Evolutionary conservation across 164 flowering plant genomes (phyloP).

Genomic region (Tetracentron sinense): DNA sequence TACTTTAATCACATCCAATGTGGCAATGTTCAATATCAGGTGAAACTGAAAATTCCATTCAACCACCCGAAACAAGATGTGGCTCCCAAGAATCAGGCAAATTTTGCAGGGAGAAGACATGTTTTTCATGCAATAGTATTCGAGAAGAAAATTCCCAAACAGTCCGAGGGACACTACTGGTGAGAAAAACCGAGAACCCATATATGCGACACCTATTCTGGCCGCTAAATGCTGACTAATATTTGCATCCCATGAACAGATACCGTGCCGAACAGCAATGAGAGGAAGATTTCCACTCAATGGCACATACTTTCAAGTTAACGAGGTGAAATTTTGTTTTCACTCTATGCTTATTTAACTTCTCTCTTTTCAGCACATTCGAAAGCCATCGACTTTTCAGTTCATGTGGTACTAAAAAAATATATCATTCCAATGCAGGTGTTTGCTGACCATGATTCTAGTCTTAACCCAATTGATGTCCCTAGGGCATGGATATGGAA

Average conservation of each 20-base stretch:
- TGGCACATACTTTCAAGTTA: conserved; percentile 98
- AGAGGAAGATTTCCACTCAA: conserved; percentile 93
- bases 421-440: conserved; percentile 45
- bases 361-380: not conserved
- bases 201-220: not conserved
- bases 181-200: conserved; percentile 22
- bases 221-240: conserved; percentile 1
- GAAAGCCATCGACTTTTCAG: not conserved
- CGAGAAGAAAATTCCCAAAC: conserved; percentile 63
- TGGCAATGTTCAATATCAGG: conserved; percentile 39
- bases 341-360: not conserved
- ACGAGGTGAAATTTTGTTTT: conserved; percentile 58
- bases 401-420: conserved; percentile 6
- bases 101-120: conserved; percentile 52
- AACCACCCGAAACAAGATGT: conserved; percentile 57
- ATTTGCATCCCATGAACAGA: conserved; percentile 40
- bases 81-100: conserved; percentile 36
- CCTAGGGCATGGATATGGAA: conserved; percentile 83
- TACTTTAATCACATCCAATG: not conserved
- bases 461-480: conserved; percentile 74
- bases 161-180: conserved; percentile 83
- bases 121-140: conserved; percentile 67
- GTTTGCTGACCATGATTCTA: conserved; percentile 91
- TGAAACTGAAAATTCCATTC: conserved; percentile 78
- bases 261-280: conserved; percentile 92